phyloP scores from a whole-genome alignment of 306 rosid species.

The Begonia masoniana region DNA sequence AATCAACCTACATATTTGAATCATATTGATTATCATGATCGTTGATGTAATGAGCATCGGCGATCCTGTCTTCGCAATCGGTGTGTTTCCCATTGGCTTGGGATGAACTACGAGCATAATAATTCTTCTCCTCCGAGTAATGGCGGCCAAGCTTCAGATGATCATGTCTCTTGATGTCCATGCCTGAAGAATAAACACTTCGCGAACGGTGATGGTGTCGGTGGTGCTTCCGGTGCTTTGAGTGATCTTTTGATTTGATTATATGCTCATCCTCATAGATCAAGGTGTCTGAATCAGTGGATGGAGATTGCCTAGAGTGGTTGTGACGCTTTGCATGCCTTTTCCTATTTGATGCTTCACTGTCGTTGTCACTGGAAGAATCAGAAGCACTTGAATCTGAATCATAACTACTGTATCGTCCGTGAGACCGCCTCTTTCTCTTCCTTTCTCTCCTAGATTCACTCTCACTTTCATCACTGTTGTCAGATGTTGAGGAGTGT shows the following conservation, averaged over 20 bases:
- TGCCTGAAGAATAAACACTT: slow-evolving; percentile 22
- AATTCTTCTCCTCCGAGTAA: slow-evolving; percentile 20
- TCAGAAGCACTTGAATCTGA: slow-evolving; percentile 37
- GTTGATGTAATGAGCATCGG: neutral
- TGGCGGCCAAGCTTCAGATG: slow-evolving; percentile 21
- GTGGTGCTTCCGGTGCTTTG: slow-evolving; percentile 16
- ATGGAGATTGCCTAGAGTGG: slow-evolving; percentile 28
- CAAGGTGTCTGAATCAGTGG: slow-evolving; percentile 26
- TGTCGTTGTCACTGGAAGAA: slow-evolving; percentile 30
- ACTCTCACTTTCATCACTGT: slow-evolving; percentile 33
- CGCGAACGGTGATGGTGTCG: slow-evolving; percentile 31
- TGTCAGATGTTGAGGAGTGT: slow-evolving; percentile 33
- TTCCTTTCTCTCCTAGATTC: slow-evolving; percentile 45
- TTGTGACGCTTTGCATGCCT: slow-evolving; percentile 37
- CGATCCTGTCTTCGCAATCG: neutral
- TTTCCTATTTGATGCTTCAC: slow-evolving; percentile 15
- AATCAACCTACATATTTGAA: neutral
- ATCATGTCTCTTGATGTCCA: slow-evolving; percentile 21
- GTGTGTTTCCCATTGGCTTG: neutral
- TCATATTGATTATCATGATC: neutral
- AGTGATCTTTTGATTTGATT: slow-evolving; percentile 26
- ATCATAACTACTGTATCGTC: slow-evolving; percentile 27
- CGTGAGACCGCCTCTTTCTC: slow-evolving; percentile 45
- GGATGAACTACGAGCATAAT: neutral
- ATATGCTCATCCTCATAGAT: slow-evolving; percentile 23